A percentile compares a stretch with the other conserved stretches of the same genome.
These are phyloP conservation scores for Trifolium pratense DNA, from an alignment of 306 rosid species.

Conservation along the genomic window DNA sequence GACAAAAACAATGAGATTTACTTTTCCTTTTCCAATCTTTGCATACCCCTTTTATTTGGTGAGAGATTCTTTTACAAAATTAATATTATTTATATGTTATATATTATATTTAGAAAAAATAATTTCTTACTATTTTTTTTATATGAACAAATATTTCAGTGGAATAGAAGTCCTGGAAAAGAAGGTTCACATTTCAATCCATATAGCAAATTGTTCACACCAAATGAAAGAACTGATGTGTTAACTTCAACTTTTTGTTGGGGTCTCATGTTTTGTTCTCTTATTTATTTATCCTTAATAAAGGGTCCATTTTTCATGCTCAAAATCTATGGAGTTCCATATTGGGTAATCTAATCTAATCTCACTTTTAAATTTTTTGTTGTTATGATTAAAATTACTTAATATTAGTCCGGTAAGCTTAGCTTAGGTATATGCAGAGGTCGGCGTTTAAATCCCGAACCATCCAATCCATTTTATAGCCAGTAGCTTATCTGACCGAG, in stretches of 20 bases:
- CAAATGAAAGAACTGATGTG: slow-evolving; percentile 69
- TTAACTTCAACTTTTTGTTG: slow-evolving; percentile 75
- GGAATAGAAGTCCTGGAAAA: slow-evolving; percentile 94
- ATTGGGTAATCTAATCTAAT: slow-evolving; percentile 58
- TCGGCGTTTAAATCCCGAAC: no score
- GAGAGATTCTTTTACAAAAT: not conserved
- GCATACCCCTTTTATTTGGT: slow-evolving; percentile 94
- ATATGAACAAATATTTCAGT: slow-evolving; percentile 56
- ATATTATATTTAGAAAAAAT: not conserved
- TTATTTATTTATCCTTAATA: slow-evolving; percentile 50
- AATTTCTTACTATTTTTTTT: not conserved
- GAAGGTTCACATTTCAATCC: slow-evolving; percentile 95
- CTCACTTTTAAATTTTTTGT: not conserved
- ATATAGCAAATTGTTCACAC: slow-evolving; percentile 66
- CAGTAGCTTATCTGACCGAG: no score
- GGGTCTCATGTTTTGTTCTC: slow-evolving; percentile 60
- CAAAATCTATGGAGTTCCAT: slow-evolving; percentile 79
- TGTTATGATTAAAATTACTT: not conserved
- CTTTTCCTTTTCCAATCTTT: slow-evolving; percentile 77
- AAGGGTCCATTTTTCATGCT: slow-evolving; percentile 64
- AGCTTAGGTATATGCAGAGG: no score
- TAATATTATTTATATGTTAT: not conserved
- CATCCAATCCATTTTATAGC: no score
- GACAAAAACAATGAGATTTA: slow-evolving; percentile 70
- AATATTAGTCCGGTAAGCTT: no score